phyloP scores from a whole-genome alignment of 495 filamentous ascomycete species.

The Aspergillus nidulans region DNA sequence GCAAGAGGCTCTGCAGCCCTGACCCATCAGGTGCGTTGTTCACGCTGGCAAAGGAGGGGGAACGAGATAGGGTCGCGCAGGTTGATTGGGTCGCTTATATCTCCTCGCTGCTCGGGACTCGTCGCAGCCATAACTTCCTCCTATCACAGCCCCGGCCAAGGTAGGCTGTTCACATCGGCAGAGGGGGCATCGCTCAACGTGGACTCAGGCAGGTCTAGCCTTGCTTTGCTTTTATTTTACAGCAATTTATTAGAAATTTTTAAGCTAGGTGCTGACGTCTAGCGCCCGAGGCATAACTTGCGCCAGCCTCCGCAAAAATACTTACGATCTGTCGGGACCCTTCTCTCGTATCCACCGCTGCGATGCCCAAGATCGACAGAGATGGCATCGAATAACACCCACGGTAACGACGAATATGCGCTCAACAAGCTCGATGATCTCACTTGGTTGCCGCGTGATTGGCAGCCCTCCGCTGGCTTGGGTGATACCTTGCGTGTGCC shows the following conservation, averaged over 20 bases:
- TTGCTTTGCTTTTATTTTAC: background rate
- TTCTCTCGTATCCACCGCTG: background rate
- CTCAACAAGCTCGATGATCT: slow-evolving; percentile 7
- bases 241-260: too few relatives aligned
- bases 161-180: background rate
- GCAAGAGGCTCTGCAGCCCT: slow-evolving; percentile 7
- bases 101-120: background rate
- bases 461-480: slow-evolving; percentile 1
- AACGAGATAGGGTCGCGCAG: background rate
- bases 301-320: background rate
- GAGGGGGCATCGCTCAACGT: background rate
- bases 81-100: slow-evolving; percentile 3
- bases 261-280: background rate
- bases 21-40: background rate
- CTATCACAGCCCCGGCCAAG: background rate
- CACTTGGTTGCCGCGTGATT: slow-evolving; percentile 4
- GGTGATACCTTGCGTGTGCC: slow-evolving; percentile 2
- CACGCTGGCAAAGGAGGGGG: background rate
- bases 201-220: background rate
- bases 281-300: slow-evolving; percentile 9
- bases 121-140: background rate
- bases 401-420: background rate
- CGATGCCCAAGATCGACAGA: background rate
- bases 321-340: background rate
- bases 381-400: slow-evolving; percentile 5